Evolutionary conservation across 148 eudicot species (phyloP).

Genomic region (Spergularia bocconei): DNA sequence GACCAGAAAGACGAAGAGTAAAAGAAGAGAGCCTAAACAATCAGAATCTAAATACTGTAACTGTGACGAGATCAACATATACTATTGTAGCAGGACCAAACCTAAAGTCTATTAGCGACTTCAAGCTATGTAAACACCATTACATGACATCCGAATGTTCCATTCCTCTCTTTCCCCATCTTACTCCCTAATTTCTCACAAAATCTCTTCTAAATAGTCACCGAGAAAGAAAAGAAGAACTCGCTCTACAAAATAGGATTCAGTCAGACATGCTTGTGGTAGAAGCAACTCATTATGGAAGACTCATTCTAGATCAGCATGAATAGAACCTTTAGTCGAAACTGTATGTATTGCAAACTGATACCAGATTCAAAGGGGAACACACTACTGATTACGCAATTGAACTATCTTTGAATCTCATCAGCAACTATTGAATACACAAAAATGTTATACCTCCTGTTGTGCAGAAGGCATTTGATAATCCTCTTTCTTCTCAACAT

Average conservation of each 20-base stretch:
- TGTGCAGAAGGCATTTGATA: slow-evolving; percentile 36
- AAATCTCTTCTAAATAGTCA: too few species aligned
- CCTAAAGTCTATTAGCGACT: neutral
- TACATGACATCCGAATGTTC: too few species aligned
- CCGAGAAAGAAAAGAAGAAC: too few species aligned
- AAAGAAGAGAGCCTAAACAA: neutral
- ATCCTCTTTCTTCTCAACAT: slow-evolving; percentile 26
- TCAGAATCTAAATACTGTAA: neutral
- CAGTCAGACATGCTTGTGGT: neutral
- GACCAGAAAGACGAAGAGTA: neutral
- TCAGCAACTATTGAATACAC: neutral
- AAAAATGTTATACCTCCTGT: slow-evolving; percentile 39
- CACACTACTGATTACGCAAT: neutral
- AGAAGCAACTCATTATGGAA: neutral
- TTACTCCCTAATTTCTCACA: too few species aligned
- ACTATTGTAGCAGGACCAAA: neutral
- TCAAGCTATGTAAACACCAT: too few species aligned
- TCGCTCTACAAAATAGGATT: neutral
- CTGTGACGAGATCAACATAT: neutral
- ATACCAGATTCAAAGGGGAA: neutral
- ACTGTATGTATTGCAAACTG: neutral
- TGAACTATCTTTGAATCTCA: neutral
- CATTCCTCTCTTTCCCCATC: too few species aligned
- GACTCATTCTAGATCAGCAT: neutral
- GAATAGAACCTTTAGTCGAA: neutral